Conservation (phyloP, 495 filamentous ascomycete genomes). For the Trypethelium eluteriae region DNA sequence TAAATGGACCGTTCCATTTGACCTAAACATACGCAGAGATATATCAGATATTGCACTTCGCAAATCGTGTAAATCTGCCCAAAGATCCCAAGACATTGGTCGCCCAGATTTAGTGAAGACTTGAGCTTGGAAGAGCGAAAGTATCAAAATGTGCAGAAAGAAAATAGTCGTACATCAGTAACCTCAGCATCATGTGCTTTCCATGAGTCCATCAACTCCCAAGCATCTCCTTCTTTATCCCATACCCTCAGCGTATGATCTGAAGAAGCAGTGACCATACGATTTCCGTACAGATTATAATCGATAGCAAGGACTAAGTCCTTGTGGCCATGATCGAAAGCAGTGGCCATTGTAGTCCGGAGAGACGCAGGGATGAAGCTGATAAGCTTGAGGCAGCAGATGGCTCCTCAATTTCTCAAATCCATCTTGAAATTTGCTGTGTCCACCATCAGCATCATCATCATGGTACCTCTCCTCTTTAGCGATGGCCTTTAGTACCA, state of each 20-base stretch:
- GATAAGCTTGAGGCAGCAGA: neutral
- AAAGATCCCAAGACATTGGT: slow-evolving; percentile 22
- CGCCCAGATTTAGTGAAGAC: neutral
- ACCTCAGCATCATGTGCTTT: slow-evolving; percentile 87
- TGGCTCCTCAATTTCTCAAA: too few relatives aligned
- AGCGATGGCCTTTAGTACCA: too few relatives aligned
- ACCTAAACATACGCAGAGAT: slow-evolving; percentile 42
- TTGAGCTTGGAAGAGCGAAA: too few relatives aligned
- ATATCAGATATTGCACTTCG: slow-evolving; percentile 11
- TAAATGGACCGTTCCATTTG: slow-evolving; percentile 66
- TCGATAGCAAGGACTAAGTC: slow-evolving; percentile 61
- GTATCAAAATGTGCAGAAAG: neutral
- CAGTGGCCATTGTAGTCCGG: slow-evolving; percentile 24
- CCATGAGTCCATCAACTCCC: slow-evolving; percentile 81
- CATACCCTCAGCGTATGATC: slow-evolving; percentile 93
- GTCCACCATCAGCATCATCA: too few relatives aligned
- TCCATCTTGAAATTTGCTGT: neutral
- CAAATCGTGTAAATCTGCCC: slow-evolving; percentile 16
- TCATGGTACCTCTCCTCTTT: too few relatives aligned
- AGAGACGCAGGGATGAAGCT: neutral
- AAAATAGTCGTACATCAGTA: slow-evolving; percentile 56
- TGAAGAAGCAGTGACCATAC: slow-evolving; percentile 80
- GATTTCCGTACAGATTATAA: slow-evolving; percentile 72
- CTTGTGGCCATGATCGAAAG: slow-evolving; percentile 51
- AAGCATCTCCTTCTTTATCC: slow-evolving; percentile 69